Evolutionary conservation across 805 yeast species (phyloP).

Genomic region (Cyberlindnera mycetangii): DNA sequence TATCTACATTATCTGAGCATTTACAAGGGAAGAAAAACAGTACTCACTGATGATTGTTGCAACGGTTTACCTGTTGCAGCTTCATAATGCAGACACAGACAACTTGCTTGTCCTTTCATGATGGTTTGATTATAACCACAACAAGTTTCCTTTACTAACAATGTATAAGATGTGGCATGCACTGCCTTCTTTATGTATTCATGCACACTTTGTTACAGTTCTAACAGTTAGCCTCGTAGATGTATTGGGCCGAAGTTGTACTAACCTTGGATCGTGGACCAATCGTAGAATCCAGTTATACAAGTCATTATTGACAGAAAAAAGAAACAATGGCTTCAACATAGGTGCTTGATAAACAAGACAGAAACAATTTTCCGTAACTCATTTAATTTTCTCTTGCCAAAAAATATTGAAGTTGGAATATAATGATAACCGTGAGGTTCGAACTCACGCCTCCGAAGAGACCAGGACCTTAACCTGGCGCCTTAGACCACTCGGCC

Average conservation of each 20-base stretch:
- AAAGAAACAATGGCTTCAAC: no score
- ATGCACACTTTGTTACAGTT: no score
- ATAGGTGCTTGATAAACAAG: no score
- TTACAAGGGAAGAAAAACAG: conserved; percentile 20
- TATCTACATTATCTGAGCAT: conserved; percentile 33
- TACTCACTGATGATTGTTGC: conserved; percentile 1
- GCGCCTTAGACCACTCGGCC: conserved; percentile 76
- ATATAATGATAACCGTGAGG: conserved; percentile 67
- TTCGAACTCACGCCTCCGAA: conserved; percentile 87
- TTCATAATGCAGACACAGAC: background rate
- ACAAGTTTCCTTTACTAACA: background rate
- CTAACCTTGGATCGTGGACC: no score
- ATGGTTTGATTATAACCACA: background rate
- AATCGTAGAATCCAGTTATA: no score
- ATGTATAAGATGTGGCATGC: no score
- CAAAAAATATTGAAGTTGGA: conserved; percentile 4
- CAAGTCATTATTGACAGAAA: no score
- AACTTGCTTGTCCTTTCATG: background rate
- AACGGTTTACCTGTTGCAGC: background rate
- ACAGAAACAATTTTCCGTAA: no score
- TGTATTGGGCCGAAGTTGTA: no score
- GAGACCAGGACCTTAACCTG: conserved; percentile 78
- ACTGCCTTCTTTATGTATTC: no score
- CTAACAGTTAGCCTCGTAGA: no score
- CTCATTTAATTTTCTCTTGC: background rate